Conservation (phyloP, 306 rosid species). For the Cajanus cajan region DNA sequence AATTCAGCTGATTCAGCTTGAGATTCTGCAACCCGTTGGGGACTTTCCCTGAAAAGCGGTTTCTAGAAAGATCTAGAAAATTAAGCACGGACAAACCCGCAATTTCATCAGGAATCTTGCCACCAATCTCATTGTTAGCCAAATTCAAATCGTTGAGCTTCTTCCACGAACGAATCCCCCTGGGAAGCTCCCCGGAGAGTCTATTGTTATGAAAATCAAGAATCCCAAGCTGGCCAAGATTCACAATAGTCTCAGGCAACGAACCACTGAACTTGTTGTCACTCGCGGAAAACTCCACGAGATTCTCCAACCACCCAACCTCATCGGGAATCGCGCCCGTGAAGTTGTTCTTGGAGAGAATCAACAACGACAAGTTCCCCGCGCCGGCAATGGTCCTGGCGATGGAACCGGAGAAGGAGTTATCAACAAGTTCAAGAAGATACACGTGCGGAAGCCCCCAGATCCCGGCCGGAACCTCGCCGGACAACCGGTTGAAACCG, state of each 20-base stretch:
- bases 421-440: conserved; percentile 64
- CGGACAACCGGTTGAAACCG: conserved; percentile 59
- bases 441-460: conserved; percentile 82
- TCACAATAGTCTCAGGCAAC: conserved; percentile 58
- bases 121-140: conserved; percentile 60
- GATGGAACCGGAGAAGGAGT: conserved; percentile 65
- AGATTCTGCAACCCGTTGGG: conserved; percentile 69
- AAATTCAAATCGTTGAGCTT: conserved; percentile 80
- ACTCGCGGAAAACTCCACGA: conserved; percentile 54
- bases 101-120: conserved; percentile 68
- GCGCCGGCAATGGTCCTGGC: conserved; percentile 74
- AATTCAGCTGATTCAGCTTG: conserved; percentile 71
- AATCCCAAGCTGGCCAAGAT: conserved; percentile 57
- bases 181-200: conserved; percentile 67
- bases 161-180: conserved; percentile 46
- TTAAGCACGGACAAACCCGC: conserved; percentile 63
- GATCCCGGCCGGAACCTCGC: conserved; percentile 74
- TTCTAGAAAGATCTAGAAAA: conserved; percentile 79
- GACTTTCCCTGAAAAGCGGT: conserved; percentile 65
- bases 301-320: conserved; percentile 68
- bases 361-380: conserved; percentile 51
- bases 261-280: conserved; percentile 57
- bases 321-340: conserved; percentile 71
- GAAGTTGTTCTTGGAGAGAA: conserved; percentile 65
- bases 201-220: conserved; percentile 71